These are phyloP conservation scores for Climacium dendroides DNA, from an alignment of 225 moss, liverwort and hornwort genomes.

Conservation along the genomic window DNA sequence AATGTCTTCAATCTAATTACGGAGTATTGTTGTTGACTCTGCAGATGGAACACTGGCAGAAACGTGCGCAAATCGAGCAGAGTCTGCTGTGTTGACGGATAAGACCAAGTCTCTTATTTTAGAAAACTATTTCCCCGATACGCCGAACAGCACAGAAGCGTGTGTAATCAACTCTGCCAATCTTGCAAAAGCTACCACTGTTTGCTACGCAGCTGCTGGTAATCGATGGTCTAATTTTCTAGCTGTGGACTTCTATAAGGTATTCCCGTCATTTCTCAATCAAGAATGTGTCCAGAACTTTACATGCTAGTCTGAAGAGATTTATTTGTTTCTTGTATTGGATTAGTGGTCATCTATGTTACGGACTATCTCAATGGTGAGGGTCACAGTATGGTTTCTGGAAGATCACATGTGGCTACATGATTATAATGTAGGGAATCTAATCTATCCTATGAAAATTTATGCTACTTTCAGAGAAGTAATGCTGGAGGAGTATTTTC, in stretches of 20 bases:
- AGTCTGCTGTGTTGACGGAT: slow-evolving; percentile 53
- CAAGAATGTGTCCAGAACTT: background rate
- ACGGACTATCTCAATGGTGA: background rate
- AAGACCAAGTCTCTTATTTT: slow-evolving; percentile 55
- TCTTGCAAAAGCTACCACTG: slow-evolving; percentile 37
- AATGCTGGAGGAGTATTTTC: slow-evolving; percentile 35
- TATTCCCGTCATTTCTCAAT: background rate
- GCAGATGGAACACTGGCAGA: slow-evolving; percentile 52
- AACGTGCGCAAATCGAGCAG: slow-evolving; percentile 59
- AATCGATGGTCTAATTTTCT: slow-evolving; percentile 89
- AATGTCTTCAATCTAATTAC: background rate
- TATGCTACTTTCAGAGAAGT: slow-evolving; percentile 16
- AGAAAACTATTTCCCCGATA: slow-evolving; percentile 64
- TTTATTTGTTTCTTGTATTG: background rate
- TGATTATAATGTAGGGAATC: background rate
- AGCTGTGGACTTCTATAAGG: slow-evolving; percentile 87
- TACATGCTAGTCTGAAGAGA: background rate
- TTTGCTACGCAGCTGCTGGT: slow-evolving; percentile 61
- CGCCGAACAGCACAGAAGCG: slow-evolving; percentile 23
- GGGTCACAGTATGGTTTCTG: background rate
- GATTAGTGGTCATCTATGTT: background rate
- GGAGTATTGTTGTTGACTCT: background rate
- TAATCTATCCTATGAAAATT: background rate
- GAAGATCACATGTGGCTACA: background rate
- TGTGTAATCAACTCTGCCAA: slow-evolving; percentile 49